Conservation (phyloP, 2,329 filamentous ascomycete genomes). For the Ilyonectria mors-panacis region DNA sequence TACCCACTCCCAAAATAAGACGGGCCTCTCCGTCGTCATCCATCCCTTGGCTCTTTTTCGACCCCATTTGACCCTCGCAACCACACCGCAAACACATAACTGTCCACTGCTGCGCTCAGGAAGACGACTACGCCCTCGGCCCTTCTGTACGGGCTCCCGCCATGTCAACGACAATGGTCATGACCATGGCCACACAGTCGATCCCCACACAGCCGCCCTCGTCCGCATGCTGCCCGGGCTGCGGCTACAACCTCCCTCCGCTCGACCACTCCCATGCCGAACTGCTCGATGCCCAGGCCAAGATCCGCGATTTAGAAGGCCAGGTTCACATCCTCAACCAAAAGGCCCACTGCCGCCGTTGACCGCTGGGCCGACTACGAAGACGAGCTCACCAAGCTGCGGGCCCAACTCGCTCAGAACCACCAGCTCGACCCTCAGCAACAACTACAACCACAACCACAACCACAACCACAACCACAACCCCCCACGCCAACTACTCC, state of each 20-base stretch:
- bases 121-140: neutral
- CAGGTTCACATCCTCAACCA: slow-evolving; percentile 80
- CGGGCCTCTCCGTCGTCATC: neutral
- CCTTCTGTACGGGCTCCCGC: slow-evolving; percentile 23
- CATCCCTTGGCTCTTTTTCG: neutral
- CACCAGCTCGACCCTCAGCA: slow-evolving; percentile 40
- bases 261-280: slow-evolving; percentile 56
- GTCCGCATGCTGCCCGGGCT: slow-evolving; percentile 64
- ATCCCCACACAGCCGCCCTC: slow-evolving; percentile 46
- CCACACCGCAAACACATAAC: neutral
- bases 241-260: slow-evolving; percentile 60
- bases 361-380: slow-evolving; percentile 84
- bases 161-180: slow-evolving; percentile 52
- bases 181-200: slow-evolving; percentile 53
- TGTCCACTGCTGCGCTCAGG: neutral
- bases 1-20: slow-evolving; percentile 39
- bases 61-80: neutral
- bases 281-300: slow-evolving; percentile 69
- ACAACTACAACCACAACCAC: slow-evolving; percentile 31
- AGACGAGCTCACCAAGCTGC: slow-evolving; percentile 78
- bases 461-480: slow-evolving; percentile 37
- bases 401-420: slow-evolving; percentile 54
- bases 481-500: slow-evolving; percentile 47
- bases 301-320: slow-evolving; percentile 78
- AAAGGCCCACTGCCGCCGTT: slow-evolving; percentile 76